phyloP scores from a whole-genome alignment of 768 basidiomycete species.

The Pleurotus tuoliensis region DNA sequence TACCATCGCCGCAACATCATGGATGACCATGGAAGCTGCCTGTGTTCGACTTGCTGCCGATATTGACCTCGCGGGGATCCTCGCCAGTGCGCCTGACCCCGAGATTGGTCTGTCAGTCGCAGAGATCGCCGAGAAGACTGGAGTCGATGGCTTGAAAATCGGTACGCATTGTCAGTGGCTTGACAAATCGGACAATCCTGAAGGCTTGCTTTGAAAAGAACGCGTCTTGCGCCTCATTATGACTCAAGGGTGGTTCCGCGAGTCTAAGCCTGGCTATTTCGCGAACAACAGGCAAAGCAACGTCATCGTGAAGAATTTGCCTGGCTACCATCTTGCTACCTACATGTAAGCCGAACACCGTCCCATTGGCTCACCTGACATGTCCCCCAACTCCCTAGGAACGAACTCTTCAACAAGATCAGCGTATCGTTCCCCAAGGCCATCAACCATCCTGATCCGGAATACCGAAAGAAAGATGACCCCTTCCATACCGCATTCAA shows the following conservation, averaged over 20 bases:
- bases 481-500: slow-evolving; percentile 36
- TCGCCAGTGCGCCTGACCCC: slow-evolving; percentile 21
- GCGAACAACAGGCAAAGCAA: slow-evolving; percentile 34
- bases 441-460: slow-evolving; percentile 29
- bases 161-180: slow-evolving; percentile 16
- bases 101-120: slow-evolving; percentile 29
- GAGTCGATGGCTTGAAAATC: slow-evolving; percentile 29
- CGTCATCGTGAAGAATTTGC: slow-evolving; percentile 29
- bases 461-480: slow-evolving; percentile 29
- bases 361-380: neutral
- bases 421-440: slow-evolving; percentile 27
- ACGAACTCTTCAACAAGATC: slow-evolving; percentile 31
- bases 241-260: slow-evolving; percentile 33
- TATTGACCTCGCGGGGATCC: slow-evolving; percentile 27
- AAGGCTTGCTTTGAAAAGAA: slow-evolving; percentile 17
- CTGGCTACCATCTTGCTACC: no score
- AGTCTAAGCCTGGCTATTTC: slow-evolving; percentile 31
- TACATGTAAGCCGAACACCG: slow-evolving; percentile 23
- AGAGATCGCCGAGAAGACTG: slow-evolving; percentile 29
- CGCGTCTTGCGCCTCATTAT: slow-evolving; percentile 31
- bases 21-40: slow-evolving; percentile 28
- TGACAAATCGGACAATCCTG: neutral
- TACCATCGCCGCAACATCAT: slow-evolving; percentile 29
- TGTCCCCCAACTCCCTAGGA: slow-evolving; percentile 18
- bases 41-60: slow-evolving; percentile 31